Conservation (phyloP, 164 flowering plant genomes). For the Protea cynaroides region DNA sequence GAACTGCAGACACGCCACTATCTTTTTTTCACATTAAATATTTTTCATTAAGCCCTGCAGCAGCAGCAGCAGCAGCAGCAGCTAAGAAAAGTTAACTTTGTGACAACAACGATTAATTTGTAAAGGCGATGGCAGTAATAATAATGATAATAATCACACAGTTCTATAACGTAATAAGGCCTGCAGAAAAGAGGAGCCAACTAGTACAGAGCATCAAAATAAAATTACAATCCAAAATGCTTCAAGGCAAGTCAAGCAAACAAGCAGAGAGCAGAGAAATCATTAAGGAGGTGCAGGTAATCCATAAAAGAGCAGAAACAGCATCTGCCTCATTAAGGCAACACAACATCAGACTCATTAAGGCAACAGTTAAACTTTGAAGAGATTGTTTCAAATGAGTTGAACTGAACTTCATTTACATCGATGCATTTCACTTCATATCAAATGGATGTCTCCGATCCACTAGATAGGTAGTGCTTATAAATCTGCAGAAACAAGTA, state of each 20-base stretch:
- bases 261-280: not conserved
- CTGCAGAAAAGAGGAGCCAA: too few relatives aligned
- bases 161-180: too few relatives aligned
- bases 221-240: not conserved
- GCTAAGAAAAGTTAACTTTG: too few relatives aligned
- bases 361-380: not conserved
- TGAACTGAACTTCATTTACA: not conserved
- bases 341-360: not conserved
- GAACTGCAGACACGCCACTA: too few relatives aligned
- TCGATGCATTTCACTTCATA: not conserved
- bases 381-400: constrained; percentile 3
- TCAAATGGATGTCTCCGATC: not conserved
- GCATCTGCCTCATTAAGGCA: not conserved
- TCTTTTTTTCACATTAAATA: too few relatives aligned
- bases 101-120: too few relatives aligned
- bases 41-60: too few relatives aligned
- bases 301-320: not conserved
- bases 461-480: constrained; percentile 9
- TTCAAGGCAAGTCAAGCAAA: not conserved
- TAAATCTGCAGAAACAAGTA: not conserved
- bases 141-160: too few relatives aligned
- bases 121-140: too few relatives aligned
- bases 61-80: too few relatives aligned
- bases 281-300: not conserved
- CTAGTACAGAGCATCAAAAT: too few relatives aligned